These are phyloP conservation scores for Barbatosphaeria neglecta DNA, from an alignment of 495 filamentous ascomycete genomes.

Conservation along the genomic window DNA sequence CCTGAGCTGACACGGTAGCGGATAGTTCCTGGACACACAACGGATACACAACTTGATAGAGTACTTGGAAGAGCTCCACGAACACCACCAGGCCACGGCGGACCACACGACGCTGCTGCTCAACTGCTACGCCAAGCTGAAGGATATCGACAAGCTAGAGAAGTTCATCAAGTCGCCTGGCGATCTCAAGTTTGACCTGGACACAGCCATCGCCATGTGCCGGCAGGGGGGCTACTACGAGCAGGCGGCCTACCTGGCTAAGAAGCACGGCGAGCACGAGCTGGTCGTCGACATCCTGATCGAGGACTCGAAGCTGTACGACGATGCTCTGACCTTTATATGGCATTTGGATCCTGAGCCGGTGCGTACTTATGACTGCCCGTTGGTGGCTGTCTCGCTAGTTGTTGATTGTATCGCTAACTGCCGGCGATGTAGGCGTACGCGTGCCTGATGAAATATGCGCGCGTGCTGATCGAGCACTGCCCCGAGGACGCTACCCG, in stretches of 20 bases:
- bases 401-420: not conserved
- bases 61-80: slow-evolving; percentile 92
- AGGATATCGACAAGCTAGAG: slow-evolving; percentile 90
- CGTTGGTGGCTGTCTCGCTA: too few relatives aligned
- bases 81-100: slow-evolving; percentile 85
- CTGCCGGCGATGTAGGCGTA: slow-evolving; percentile 54
- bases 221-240: slow-evolving; percentile 96
- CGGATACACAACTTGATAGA: slow-evolving; percentile 95
- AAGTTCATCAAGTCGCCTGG: slow-evolving; percentile 93
- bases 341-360: slow-evolving; percentile 74
- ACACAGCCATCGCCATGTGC: slow-evolving; percentile 96
- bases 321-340: slow-evolving; percentile 81
- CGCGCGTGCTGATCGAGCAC: slow-evolving; percentile 75
- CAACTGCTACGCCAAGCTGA: slow-evolving; percentile 96
- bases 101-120: slow-evolving; percentile 91
- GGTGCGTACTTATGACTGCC: slow-evolving; percentile 33
- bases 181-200: slow-evolving; percentile 90
- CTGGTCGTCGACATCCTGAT: slow-evolving; percentile 91
- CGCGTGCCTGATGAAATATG: slow-evolving; percentile 87
- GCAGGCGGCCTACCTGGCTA: slow-evolving; percentile 89
- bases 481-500: slow-evolving; percentile 69
- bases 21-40: slow-evolving; percentile 86
- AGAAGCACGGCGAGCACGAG: slow-evolving; percentile 87
- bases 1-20: too few relatives aligned
- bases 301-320: slow-evolving; percentile 83